These are phyloP conservation scores for Raddia distichophylla DNA, from an alignment of 176 grass and related monocot genomes.

Conservation along the genomic window DNA sequence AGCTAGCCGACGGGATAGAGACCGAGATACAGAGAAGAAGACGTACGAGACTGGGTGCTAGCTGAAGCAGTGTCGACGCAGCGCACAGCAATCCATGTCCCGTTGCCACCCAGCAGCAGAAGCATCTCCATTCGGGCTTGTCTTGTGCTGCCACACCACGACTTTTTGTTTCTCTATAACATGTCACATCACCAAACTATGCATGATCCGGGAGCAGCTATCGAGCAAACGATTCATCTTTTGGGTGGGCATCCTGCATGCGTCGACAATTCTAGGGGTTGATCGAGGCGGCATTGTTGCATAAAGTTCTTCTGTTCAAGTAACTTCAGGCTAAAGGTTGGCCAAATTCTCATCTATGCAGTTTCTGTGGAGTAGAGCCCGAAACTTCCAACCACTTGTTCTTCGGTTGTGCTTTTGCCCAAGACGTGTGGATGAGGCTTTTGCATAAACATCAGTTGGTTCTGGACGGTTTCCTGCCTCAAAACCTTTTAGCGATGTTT, in stretches of 20 bases:
- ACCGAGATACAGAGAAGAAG: no score
- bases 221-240: slow-evolving; percentile 11
- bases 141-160: not conserved
- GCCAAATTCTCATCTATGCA: no score
- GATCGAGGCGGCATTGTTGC: not conserved
- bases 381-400: no score
- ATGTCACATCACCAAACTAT: slow-evolving; percentile 28
- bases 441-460: no score
- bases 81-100: not conserved
- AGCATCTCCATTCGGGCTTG: slow-evolving; percentile 36
- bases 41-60: slow-evolving; percentile 22
- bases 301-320: not conserved
- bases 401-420: no score
- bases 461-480: no score
- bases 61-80: not conserved
- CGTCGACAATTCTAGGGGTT: slow-evolving; percentile 5
- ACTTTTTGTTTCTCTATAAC: not conserved
- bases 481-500: no score
- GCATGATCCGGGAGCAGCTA: slow-evolving; percentile 3
- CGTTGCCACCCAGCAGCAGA: slow-evolving; percentile 20
- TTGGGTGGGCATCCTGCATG: not conserved
- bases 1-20: not conserved
- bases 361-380: no score
- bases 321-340: no score
- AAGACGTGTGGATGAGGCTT: no score